Conservation (phyloP, 768 basidiomycete genomes). For the Tylopilus sp. region DNA sequence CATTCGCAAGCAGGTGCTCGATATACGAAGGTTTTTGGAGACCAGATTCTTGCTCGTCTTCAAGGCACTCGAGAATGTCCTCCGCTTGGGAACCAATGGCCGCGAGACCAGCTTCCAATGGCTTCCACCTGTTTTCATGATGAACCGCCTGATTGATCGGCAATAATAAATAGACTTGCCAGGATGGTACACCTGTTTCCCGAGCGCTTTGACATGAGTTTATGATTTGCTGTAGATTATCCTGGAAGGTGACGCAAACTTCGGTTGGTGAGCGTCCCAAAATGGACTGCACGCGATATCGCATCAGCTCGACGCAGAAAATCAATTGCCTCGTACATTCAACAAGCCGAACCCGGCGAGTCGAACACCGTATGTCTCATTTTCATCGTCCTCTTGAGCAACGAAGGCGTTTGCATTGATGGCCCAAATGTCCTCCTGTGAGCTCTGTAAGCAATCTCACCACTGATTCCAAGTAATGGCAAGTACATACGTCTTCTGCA, state of each 20-base stretch:
- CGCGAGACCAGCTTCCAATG: constrained; percentile 81
- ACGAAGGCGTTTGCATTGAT: constrained; percentile 89
- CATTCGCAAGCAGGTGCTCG: constrained; percentile 65
- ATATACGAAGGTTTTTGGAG: constrained; percentile 71
- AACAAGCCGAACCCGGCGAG: constrained; percentile 84
- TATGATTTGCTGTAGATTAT: constrained; percentile 52
- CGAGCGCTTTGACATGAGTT: constrained; percentile 52
- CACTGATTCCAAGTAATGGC: neutral
- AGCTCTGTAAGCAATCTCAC: neutral
- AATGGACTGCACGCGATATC: constrained; percentile 42
- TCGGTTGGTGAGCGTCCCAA: constrained; percentile 51
- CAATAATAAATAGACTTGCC: constrained; percentile 43
- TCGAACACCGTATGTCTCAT: constrained; percentile 75
- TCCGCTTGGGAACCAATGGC: constrained; percentile 79
- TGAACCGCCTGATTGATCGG: neutral
- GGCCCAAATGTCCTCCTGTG: constrained; percentile 88
- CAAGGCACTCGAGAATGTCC: constrained; percentile 68
- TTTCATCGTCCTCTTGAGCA: constrained; percentile 92
- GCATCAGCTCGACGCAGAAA: neutral
- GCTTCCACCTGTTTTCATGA: constrained; percentile 71
- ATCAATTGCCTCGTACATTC: constrained; percentile 42
- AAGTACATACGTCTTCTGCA: constrained; percentile 68
- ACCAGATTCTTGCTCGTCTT: constrained; percentile 69
- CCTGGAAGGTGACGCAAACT: constrained; percentile 52
- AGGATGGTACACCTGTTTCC: constrained; percentile 54